These are phyloP conservation scores for Aspergillaceae sp. DNA, from an alignment of 2,329 filamentous ascomycete genomes.

Conservation along the genomic window DNA sequence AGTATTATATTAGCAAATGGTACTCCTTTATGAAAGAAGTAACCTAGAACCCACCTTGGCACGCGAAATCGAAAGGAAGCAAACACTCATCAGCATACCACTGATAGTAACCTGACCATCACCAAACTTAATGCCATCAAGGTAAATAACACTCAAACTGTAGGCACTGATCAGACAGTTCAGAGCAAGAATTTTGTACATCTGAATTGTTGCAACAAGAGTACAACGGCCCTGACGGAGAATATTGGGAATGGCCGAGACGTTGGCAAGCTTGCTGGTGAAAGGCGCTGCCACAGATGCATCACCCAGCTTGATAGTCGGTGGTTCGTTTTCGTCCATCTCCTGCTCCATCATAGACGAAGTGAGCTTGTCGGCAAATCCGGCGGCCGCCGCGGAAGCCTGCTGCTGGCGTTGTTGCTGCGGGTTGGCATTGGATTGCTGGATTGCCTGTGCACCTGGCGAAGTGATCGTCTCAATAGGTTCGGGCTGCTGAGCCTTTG, in stretches of 20 bases:
- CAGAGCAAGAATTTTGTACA: constrained; percentile 98
- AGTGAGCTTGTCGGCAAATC: constrained; percentile 78
- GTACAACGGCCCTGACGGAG: constrained; percentile 96
- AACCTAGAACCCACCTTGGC: constrained; percentile 54
- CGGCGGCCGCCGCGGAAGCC: constrained; percentile 61
- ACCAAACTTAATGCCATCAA: constrained; percentile 98
- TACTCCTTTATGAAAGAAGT: neutral
- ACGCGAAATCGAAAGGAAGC: constrained; percentile 96
- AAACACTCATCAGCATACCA: constrained; percentile 99
- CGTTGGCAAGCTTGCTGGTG: constrained; percentile 93
- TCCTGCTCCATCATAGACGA: constrained; percentile 83
- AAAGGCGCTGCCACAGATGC: constrained; percentile 96
- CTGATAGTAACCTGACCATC: constrained; percentile 98
- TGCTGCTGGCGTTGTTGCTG: constrained; percentile 46
- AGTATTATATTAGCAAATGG: constrained; percentile 7
- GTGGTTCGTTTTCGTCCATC: constrained; percentile 79
- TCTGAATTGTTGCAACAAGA: constrained; percentile 95
- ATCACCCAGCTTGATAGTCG: constrained; percentile 92
- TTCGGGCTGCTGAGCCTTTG: constrained; percentile 42
- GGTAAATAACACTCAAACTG: constrained; percentile 88
- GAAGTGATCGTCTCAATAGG: constrained; percentile 57
- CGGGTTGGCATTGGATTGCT: constrained; percentile 43
- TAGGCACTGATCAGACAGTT: constrained; percentile 98
- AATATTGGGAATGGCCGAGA: constrained; percentile 95
- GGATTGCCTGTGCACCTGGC: constrained; percentile 54